Conservation (phyloP, 768 basidiomycete genomes). For the Serendipita indica region DNA sequence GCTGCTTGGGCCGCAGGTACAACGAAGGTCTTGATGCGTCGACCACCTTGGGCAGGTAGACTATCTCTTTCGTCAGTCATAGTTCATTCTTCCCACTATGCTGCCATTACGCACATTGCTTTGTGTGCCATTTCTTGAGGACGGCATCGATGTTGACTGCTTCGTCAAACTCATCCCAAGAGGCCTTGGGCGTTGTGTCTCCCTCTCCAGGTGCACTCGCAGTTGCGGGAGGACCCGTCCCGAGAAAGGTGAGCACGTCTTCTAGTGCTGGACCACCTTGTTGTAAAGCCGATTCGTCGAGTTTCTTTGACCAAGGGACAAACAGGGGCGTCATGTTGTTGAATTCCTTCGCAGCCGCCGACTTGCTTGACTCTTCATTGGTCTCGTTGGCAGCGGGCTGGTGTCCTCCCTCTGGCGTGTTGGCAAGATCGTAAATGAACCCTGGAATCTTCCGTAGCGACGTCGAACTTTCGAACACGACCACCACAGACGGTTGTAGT, state of each 20-base stretch:
- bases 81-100: no score
- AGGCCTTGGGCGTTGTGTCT: neutral
- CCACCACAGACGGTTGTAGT: neutral
- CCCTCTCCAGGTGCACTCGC: neutral
- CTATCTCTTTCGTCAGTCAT: neutral
- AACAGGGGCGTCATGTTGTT: neutral
- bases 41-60: neutral
- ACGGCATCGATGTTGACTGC: slow-evolving; percentile 6
- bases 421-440: neutral
- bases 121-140: neutral
- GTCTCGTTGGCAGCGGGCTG: neutral
- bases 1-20: neutral
- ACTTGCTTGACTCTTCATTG: no score
- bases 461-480: neutral
- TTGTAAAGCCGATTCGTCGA: neutral
- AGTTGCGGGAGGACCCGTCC: neutral
- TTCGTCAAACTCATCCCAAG: slow-evolving; percentile 1
- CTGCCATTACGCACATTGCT: neutral
- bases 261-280: neutral
- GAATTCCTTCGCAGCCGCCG: neutral
- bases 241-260: neutral
- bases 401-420: neutral
- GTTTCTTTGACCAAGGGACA: neutral
- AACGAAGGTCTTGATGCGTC: neutral
- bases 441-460: neutral